phyloP scores from a whole-genome alignment of 1,284 basidiomycete species.

The Tilletia caries region DNA sequence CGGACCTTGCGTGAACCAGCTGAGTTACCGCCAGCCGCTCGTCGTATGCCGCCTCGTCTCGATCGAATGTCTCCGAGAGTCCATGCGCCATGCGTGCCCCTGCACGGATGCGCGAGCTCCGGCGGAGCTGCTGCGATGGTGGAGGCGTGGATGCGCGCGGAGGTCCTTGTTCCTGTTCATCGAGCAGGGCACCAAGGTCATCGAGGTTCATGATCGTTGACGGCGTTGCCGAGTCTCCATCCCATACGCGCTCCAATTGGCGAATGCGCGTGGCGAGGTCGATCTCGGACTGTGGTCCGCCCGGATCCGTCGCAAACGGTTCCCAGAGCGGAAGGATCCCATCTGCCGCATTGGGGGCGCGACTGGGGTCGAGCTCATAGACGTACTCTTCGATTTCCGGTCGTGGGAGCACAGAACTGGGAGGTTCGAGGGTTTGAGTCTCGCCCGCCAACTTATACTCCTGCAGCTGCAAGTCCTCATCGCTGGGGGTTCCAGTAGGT shows the following conservation, averaged over 20 bases:
- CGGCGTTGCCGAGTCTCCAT: background rate
- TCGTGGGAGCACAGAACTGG: too few relatives aligned
- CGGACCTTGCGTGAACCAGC: background rate
- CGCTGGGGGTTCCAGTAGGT: too few relatives aligned
- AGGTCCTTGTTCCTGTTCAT: background rate
- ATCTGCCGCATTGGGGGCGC: background rate
- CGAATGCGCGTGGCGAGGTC: too few relatives aligned
- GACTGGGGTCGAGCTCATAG: too few relatives aligned
- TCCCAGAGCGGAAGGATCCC: background rate
- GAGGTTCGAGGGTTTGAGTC: too few relatives aligned
- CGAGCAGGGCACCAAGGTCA: background rate
- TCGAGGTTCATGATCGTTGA: background rate
- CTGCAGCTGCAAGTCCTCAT: too few relatives aligned
- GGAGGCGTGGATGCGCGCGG: background rate
- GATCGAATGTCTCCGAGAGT: background rate
- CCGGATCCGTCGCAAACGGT: too few relatives aligned
- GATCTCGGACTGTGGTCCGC: too few relatives aligned
- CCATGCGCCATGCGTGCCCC: background rate
- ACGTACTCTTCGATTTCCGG: too few relatives aligned
- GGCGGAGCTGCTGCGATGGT: background rate
- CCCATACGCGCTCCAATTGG: background rate
- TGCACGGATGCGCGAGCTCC: background rate
- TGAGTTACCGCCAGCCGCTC: too few relatives aligned
- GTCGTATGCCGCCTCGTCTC: background rate
- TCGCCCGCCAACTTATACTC: too few relatives aligned